These are phyloP conservation scores for Spiraea crenata DNA, from an alignment of 331 rosid genomes.

Conservation along the genomic window DNA sequence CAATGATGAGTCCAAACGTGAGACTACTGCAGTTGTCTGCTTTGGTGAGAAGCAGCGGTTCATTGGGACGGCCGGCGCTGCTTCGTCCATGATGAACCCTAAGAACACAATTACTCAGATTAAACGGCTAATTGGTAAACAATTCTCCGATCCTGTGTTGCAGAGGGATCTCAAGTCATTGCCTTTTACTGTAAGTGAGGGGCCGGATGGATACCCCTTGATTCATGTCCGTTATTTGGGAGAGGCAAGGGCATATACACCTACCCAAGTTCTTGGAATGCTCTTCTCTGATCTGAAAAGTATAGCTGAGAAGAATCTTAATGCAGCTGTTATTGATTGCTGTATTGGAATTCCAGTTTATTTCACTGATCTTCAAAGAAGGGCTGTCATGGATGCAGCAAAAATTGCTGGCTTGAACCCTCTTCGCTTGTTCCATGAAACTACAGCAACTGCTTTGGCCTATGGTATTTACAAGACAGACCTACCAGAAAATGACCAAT, in stretches of 20 bases:
- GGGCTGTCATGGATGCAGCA: slow-evolving; percentile 92
- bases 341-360: slow-evolving; percentile 92
- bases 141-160: slow-evolving; percentile 73
- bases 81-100: slow-evolving; percentile 90
- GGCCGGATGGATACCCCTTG: slow-evolving; percentile 85
- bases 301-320: slow-evolving; percentile 80
- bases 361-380: slow-evolving; percentile 90
- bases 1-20: slow-evolving; percentile 94
- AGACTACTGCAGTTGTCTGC: slow-evolving; percentile 87
- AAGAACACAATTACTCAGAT: slow-evolving; percentile 85
- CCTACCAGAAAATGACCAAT: slow-evolving; percentile 75
- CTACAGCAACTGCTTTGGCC: slow-evolving; percentile 92
- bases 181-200: slow-evolving; percentile 71
- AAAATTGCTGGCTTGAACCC: slow-evolving; percentile 88
- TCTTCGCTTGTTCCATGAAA: slow-evolving; percentile 82
- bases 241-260: slow-evolving; percentile 61
- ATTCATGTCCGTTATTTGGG: slow-evolving; percentile 75
- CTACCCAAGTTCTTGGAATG: slow-evolving; percentile 88
- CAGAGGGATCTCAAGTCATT: slow-evolving; percentile 70
- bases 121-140: slow-evolving; percentile 66
- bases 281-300: slow-evolving; percentile 71
- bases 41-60: slow-evolving; percentile 93
- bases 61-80: slow-evolving; percentile 93
- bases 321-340: slow-evolving; percentile 86
- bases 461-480: slow-evolving; percentile 97